These are phyloP conservation scores for Thoreauomyces humboldtii DNA, from an alignment of 192 early-diverging fungal species.

Conservation along the genomic window DNA sequence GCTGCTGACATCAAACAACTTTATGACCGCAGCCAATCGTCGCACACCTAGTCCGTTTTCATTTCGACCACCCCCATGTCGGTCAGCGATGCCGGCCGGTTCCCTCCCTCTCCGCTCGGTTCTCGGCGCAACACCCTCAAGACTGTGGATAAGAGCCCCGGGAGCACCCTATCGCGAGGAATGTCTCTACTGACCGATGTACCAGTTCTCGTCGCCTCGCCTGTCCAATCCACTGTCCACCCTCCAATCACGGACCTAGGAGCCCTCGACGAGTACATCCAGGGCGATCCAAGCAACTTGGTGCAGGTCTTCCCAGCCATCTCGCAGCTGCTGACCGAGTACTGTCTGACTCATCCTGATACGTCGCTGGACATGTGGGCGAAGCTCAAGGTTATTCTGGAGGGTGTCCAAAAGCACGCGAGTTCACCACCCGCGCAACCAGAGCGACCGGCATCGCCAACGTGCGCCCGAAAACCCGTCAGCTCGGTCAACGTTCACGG, in stretches of 20 bases:
- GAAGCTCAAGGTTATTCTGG: slow-evolving; percentile 7
- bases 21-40: too few relatives aligned
- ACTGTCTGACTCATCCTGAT: slow-evolving; percentile 17
- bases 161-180: too few relatives aligned
- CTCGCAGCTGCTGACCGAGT: slow-evolving; percentile 5
- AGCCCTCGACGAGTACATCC: slow-evolving; percentile 29
- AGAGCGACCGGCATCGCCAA: slow-evolving; percentile 26
- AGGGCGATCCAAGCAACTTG: slow-evolving; percentile 24
- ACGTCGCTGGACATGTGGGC: slow-evolving; percentile 16
- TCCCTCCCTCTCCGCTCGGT: too few relatives aligned
- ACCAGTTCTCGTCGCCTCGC: too few relatives aligned
- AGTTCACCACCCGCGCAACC: not conserved
- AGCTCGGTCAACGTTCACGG: slow-evolving; percentile 49
- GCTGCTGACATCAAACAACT: too few relatives aligned
- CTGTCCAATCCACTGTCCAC: slow-evolving; percentile 28
- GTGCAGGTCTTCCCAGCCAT: slow-evolving; percentile 27
- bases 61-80: too few relatives aligned
- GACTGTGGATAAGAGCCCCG: too few relatives aligned
- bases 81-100: too few relatives aligned
- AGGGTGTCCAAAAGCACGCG: not conserved
- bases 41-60: too few relatives aligned
- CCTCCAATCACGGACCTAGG: slow-evolving; percentile 23
- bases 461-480: slow-evolving; percentile 27
- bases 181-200: too few relatives aligned
- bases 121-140: too few relatives aligned